Base-by-base conservation (phyloP, 1,284 basidiomycete species). In the Ustilago vetiveriae region DNA sequence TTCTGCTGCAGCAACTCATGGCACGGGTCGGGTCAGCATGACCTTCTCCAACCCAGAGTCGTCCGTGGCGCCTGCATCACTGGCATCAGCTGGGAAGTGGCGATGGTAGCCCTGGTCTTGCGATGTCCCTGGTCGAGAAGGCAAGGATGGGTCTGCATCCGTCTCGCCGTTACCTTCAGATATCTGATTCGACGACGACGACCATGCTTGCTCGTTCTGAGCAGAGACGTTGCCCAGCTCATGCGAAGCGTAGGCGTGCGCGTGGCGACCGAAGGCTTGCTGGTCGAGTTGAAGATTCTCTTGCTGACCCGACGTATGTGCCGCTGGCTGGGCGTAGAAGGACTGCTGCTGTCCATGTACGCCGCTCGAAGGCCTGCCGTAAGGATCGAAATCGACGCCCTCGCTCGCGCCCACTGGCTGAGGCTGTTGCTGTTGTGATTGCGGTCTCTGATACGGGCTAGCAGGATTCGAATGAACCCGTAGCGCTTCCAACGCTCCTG, bases 81-180 rank as follows among this genome's bases (percentile, higher is more conserved):
- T 37, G 8, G 30, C 26, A 6, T 50, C 62, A 24, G 39, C 23
- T 14, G 33, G 41, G n/a, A 41, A 58, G 24, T 49, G 50, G 6
- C 44, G 51, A 13, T 65, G 62, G 14, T 53, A 65, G 17, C 41
- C 41, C 37, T 58, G 54, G 21, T 58, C 62, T 13, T 58, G 62
- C 26, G 62, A 53, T 13, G 63, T 59, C 7, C 63, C 63, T 6
- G 55, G 63, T n/a, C 56, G 55, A 16, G 63, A 48, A 6, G 62
- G 45, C 42, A 54, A 58, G 32, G 39, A 23, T n/a, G n/a, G n/a
- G 17, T 41, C 37, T 3, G 36, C 38, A 9, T 53, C 42, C 32
- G 23, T 26, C n/a, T 23, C 17, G 13, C 32, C 30, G 32, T 45
- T 39, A 37, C 14, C 24, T 4, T 53, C 51, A 5, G 26, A 40